Conservation (phyloP, 768 basidiomycete species). For the Russula virescens region DNA sequence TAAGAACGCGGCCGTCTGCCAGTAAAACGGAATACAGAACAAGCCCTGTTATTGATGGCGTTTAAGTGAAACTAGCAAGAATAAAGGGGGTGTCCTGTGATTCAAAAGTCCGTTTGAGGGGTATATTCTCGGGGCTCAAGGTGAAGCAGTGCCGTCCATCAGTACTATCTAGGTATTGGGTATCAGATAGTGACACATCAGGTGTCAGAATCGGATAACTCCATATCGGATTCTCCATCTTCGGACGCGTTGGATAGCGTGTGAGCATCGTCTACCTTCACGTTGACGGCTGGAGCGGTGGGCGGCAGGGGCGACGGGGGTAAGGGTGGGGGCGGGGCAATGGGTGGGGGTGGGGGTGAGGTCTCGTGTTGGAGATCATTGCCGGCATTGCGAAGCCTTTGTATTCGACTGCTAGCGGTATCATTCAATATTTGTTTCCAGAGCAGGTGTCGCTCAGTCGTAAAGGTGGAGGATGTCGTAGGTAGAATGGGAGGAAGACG, state of each 20-base stretch:
- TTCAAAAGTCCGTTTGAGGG: neutral
- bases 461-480: constrained; percentile 4
- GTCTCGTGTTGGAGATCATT: neutral
- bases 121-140: neutral
- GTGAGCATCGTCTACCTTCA: neutral
- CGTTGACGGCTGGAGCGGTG: neutral
- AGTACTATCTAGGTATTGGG: no score
- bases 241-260: neutral
- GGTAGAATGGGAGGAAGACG: constrained; percentile 7
- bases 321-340: constrained; percentile 12
- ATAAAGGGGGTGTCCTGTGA: no score
- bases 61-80: neutral
- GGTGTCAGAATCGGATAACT: constrained; percentile 32
- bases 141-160: no score
- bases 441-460: constrained; percentile 7
- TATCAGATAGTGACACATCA: no score
- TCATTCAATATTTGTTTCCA: constrained; percentile 5
- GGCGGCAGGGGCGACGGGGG: neutral
- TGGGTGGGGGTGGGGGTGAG: constrained; percentile 11
- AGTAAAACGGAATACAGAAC: neutral
- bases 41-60: neutral
- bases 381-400: neutral
- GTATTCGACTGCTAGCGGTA: neutral
- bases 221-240: constrained; percentile 31
- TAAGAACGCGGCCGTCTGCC: neutral